Conservation (phyloP, 1,139 yeast species). For the Pichia norvegensis region DNA sequence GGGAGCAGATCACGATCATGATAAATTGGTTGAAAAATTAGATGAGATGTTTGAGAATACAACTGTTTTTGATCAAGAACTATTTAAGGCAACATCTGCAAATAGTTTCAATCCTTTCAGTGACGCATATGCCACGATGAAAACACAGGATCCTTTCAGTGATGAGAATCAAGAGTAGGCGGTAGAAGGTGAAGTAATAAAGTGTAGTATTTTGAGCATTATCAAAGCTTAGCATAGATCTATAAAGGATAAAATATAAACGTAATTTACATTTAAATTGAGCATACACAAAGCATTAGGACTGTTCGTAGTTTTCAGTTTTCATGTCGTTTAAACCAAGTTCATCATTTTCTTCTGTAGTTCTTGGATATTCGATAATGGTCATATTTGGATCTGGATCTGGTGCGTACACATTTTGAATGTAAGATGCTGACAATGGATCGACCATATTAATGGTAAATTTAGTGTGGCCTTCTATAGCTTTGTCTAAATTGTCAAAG, state of each 20-base stretch:
- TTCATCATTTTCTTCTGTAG: conserved; percentile 80
- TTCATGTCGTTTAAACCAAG: conserved; percentile 82
- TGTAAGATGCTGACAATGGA: conserved; percentile 90
- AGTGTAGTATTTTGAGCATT: too few species aligned
- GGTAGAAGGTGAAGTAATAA: too few species aligned
- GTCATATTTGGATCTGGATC: conserved; percentile 95
- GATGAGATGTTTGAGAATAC: conserved; percentile 11
- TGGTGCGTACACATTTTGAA: conserved; percentile 97
- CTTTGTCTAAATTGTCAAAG: conserved; percentile 66
- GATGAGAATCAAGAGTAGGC: background rate
- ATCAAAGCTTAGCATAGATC: background rate
- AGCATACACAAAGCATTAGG: background rate
- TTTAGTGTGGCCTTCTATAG: conserved; percentile 73
- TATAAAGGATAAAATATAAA: background rate
- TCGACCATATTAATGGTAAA: conserved; percentile 88
- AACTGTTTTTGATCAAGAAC: conserved; percentile 17
- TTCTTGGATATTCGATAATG: conserved; percentile 83
- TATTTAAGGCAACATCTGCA: conserved; percentile 20
- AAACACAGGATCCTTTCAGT: background rate
- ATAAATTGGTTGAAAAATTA: conserved; percentile 5
- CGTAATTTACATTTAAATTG: background rate
- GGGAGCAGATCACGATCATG: conserved; percentile 9
- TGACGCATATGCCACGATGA: conserved; percentile 11
- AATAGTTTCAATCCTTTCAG: conserved; percentile 24
- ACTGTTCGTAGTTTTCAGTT: conserved; percentile 10